Percentiles rank a stretch among this genome's conserved stretches.
phyloP scores from a whole-genome alignment of 495 filamentous ascomycete species.

The Copromyces sp. region DNA sequence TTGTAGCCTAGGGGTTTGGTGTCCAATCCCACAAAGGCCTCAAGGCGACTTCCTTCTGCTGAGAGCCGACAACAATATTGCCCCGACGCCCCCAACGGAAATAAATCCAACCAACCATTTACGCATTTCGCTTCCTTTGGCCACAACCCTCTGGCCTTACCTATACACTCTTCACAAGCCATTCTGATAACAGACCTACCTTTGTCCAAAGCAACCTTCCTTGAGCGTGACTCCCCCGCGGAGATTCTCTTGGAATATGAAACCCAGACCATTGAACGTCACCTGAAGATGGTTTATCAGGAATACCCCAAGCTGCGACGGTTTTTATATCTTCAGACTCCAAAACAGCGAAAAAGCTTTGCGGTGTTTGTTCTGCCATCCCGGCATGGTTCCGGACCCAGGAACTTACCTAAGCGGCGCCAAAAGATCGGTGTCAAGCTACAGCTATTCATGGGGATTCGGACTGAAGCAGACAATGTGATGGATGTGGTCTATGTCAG shows the following conservation, averaged over 20 bases:
- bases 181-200: background rate
- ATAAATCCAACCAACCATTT: too few relatives aligned
- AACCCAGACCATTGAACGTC: background rate
- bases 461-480: background rate
- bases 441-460: background rate
- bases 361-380: background rate
- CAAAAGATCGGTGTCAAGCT: background rate
- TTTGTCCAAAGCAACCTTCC: too few relatives aligned
- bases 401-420: background rate
- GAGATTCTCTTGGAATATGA: background rate
- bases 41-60: background rate
- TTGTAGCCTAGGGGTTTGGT: too few relatives aligned
- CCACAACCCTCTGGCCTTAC: too few relatives aligned
- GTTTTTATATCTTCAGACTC: background rate
- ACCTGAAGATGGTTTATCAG: background rate
- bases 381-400: background rate
- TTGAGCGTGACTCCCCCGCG: background rate
- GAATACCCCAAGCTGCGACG: rapidly evolving
- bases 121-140: too few relatives aligned
- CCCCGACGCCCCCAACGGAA: background rate
- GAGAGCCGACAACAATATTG: background rate
- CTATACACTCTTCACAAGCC: background rate
- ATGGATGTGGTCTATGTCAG: background rate
- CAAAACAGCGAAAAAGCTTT: background rate
- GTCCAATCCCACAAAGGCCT: background rate